These are phyloP conservation scores for Claviceps maximensis DNA, from an alignment of 2,329 filamentous ascomycete species.

Conservation along the genomic window DNA sequence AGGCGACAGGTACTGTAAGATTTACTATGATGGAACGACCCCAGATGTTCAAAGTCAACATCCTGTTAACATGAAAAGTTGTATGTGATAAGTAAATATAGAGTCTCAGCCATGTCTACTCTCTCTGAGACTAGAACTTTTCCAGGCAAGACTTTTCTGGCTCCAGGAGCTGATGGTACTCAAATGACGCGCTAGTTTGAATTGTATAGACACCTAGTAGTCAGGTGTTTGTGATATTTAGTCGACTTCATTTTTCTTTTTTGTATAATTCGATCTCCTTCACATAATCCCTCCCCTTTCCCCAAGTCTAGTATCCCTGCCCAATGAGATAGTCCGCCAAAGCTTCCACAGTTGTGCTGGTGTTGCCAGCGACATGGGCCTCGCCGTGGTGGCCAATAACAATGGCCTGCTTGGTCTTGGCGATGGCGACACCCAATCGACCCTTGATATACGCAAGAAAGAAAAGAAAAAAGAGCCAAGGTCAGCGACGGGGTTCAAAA, in stretches of 20 bases:
- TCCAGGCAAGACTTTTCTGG: background rate
- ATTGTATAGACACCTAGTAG: conserved; percentile 3
- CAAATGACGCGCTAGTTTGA: conserved; percentile 6
- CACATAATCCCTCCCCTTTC: conserved; percentile 1
- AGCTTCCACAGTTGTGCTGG: conserved; percentile 65
- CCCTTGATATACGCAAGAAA: conserved; percentile 31
- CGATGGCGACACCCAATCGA: conserved; percentile 66
- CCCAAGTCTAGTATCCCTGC: conserved; percentile 48
- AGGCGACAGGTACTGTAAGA: background rate
- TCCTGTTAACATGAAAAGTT: background rate
- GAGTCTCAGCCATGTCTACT: background rate
- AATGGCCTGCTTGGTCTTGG: conserved; percentile 80
- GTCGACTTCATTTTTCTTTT: background rate
- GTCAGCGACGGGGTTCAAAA: background rate
- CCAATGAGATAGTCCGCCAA: conserved; percentile 79
- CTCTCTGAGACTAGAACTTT: background rate
- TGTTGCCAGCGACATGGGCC: conserved; percentile 56
- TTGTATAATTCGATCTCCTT: conserved; percentile 2
- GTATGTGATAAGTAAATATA: background rate
- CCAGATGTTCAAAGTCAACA: background rate
- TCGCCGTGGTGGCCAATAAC: conserved; percentile 81
- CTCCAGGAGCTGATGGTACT: background rate
- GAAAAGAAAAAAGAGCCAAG: background rate
- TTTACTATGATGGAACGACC: background rate
- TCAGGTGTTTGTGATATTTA: conserved; percentile 4